Conservation (phyloP, 306 rosid species). For the Castanea sativa region DNA sequence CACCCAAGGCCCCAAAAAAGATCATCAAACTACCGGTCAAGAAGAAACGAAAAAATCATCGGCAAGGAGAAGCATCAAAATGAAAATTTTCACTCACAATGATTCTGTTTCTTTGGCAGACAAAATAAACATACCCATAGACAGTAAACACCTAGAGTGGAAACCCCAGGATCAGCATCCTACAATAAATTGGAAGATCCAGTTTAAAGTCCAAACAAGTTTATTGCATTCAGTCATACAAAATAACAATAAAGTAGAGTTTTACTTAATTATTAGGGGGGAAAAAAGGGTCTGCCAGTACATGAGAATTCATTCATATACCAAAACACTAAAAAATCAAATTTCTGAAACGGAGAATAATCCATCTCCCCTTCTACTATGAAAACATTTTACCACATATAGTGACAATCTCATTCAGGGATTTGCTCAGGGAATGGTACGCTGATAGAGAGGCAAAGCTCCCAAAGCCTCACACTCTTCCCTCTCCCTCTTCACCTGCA, state of each 20-base stretch:
- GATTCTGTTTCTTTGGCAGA: too few relatives aligned
- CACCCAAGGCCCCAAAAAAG: too few relatives aligned
- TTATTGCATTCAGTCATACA: neutral
- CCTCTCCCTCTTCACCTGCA: constrained; percentile 87
- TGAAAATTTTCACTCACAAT: too few relatives aligned
- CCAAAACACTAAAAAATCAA: constrained; percentile 14
- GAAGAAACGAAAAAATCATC: too few relatives aligned
- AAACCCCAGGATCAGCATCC: too few relatives aligned
- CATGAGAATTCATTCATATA: neutral
- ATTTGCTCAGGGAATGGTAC: constrained; percentile 72
- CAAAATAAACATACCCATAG: too few relatives aligned
- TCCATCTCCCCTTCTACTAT: constrained; percentile 29
- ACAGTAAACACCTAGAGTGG: too few relatives aligned
- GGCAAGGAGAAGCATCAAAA: too few relatives aligned
- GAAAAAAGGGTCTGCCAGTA: constrained; percentile 2
- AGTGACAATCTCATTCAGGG: constrained; percentile 29
- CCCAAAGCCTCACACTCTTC: constrained; percentile 92
- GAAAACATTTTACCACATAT: constrained; percentile 35
- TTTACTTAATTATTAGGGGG: constrained; percentile 28
- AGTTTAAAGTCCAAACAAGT: neutral
- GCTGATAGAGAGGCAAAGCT: constrained; percentile 87
- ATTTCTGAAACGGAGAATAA: constrained; percentile 14
- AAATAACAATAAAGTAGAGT: neutral
- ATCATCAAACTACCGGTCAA: too few relatives aligned
- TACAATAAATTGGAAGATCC: neutral